A percentile compares a stretch with the other conserved stretches of the same genome.
Evolutionary conservation across 148 eudicot genomes (phyloP).

Genomic region (Nepenthes mirabilis): DNA sequence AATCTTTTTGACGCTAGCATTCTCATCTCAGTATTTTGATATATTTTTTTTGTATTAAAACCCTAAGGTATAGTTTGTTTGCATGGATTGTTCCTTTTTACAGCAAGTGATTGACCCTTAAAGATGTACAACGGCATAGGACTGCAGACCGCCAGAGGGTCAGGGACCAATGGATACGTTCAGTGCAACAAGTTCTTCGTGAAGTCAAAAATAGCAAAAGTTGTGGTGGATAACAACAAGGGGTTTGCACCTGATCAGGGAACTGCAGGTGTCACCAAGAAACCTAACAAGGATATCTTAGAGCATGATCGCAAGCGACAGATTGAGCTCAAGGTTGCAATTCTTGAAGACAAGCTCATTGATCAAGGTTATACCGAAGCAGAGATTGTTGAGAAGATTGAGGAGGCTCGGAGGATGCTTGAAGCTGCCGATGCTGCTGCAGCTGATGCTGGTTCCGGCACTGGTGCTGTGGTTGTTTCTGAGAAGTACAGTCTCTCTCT

Average conservation of each 20-base stretch:
- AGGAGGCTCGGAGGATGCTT: slow-evolving; percentile 44
- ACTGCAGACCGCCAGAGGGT: slow-evolving; percentile 73
- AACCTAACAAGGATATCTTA: slow-evolving; percentile 62
- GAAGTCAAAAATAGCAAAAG: slow-evolving; percentile 35
- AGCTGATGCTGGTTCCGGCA: slow-evolving; percentile 19
- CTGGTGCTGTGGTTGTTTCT: slow-evolving; percentile 3
- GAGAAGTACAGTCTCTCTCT: slow-evolving; percentile 18
- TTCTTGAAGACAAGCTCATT: slow-evolving; percentile 60
- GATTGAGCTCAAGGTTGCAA: slow-evolving; percentile 72
- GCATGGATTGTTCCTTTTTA: too few species aligned
- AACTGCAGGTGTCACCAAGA: slow-evolving; percentile 48
- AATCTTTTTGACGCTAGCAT: too few species aligned
- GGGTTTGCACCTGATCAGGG: slow-evolving; percentile 63
- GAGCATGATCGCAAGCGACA: slow-evolving; percentile 97
- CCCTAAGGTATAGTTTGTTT: too few species aligned
- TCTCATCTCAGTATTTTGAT: too few species aligned
- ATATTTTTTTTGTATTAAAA: too few species aligned
- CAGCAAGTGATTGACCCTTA: neutral
- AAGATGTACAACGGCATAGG: slow-evolving; percentile 94
- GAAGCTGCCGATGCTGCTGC: slow-evolving; percentile 42
- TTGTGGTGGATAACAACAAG: slow-evolving; percentile 22
- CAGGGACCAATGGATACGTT: slow-evolving; percentile 89
- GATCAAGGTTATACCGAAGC: slow-evolving; percentile 76
- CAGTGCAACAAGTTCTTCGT: slow-evolving; percentile 74
- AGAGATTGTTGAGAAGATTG: slow-evolving; percentile 56